Conservation (phyloP, 805 yeast genomes). For the Isabelozyma pseudorhagii region DNA sequence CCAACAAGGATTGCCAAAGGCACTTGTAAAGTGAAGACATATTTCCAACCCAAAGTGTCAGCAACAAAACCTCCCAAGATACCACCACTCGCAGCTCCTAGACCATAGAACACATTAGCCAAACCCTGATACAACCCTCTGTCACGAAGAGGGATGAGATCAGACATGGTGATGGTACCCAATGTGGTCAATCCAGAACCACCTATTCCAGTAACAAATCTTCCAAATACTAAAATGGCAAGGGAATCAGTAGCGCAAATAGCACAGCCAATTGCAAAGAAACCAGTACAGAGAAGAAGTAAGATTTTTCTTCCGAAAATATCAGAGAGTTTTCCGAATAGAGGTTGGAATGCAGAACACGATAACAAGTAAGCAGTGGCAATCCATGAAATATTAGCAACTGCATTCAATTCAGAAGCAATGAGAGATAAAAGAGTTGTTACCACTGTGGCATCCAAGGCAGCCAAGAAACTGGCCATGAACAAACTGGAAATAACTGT, state of each 20-base stretch:
- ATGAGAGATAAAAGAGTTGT: constrained; percentile 63
- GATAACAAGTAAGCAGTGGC: constrained; percentile 69
- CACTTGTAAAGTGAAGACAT: constrained; percentile 37
- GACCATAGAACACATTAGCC: constrained; percentile 70
- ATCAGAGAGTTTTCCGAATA: constrained; percentile 68
- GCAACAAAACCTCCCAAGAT: constrained; percentile 52
- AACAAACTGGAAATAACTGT: constrained; percentile 29
- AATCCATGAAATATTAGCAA: constrained; percentile 67
- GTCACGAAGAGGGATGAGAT: constrained; percentile 69
- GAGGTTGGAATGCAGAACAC: constrained; percentile 70
- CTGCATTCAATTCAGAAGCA: constrained; percentile 65
- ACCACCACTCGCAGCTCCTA: constrained; percentile 56
- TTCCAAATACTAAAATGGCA: constrained; percentile 49
- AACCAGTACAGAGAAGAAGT: constrained; percentile 48
- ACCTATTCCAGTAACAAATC: constrained; percentile 81
- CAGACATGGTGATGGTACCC: constrained; percentile 73
- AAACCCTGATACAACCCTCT: constrained; percentile 84
- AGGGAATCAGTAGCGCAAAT: constrained; percentile 54
- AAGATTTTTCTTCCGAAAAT: constrained; percentile 63
- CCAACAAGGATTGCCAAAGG: constrained; percentile 44
- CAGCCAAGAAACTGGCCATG: constrained; percentile 51
- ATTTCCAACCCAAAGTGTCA: constrained; percentile 52
- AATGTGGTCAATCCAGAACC: constrained; percentile 86
- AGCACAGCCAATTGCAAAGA: constrained; percentile 55
- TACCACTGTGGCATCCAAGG: constrained; percentile 66